phyloP scores from a whole-genome alignment of 2,329 filamentous ascomycete genomes.

The Aspergillus piperis region DNA sequence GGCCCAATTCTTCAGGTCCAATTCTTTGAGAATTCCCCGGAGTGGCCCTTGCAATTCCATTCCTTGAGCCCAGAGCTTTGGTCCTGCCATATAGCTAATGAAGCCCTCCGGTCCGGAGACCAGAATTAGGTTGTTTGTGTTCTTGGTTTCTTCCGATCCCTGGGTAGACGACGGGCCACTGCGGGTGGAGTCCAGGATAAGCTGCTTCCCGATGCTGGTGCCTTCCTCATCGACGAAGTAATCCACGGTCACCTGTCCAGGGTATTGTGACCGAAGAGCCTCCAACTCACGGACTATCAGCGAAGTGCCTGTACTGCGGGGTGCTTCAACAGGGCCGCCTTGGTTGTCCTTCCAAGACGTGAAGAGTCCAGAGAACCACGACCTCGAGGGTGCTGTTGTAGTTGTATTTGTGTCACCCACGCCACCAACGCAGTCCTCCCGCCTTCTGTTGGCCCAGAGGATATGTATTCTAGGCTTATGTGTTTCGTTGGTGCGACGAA shows the following conservation, averaged over 20 bases:
- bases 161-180: slow-evolving; percentile 21
- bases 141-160: slow-evolving; percentile 24
- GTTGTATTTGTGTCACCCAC: slow-evolving; percentile 50
- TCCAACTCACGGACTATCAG: slow-evolving; percentile 64
- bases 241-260: slow-evolving; percentile 62
- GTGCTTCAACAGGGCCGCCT: neutral
- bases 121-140: slow-evolving; percentile 60
- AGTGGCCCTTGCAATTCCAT: slow-evolving; percentile 74
- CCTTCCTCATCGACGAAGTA: slow-evolving; percentile 84
- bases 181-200: slow-evolving; percentile 47
- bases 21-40: slow-evolving; percentile 64
- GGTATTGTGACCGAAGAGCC: slow-evolving; percentile 60
- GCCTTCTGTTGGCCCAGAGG: slow-evolving; percentile 75
- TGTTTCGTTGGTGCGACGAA: slow-evolving; percentile 30
- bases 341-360: slow-evolving; percentile 16
- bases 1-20: slow-evolving; percentile 60
- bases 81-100: slow-evolving; percentile 74
- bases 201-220: slow-evolving; percentile 60
- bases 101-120: slow-evolving; percentile 93
- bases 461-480: slow-evolving; percentile 62
- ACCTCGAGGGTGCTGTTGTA: slow-evolving; percentile 14
- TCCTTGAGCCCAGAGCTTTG: slow-evolving; percentile 73
- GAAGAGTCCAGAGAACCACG: slow-evolving; percentile 37
- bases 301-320: slow-evolving; percentile 7
- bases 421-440: slow-evolving; percentile 66